A percentile compares a stretch with the other conserved stretches of the same genome.
Conservation (phyloP, 2,329 filamentous ascomycete genomes). For the Blastomyces parvus region DNA sequence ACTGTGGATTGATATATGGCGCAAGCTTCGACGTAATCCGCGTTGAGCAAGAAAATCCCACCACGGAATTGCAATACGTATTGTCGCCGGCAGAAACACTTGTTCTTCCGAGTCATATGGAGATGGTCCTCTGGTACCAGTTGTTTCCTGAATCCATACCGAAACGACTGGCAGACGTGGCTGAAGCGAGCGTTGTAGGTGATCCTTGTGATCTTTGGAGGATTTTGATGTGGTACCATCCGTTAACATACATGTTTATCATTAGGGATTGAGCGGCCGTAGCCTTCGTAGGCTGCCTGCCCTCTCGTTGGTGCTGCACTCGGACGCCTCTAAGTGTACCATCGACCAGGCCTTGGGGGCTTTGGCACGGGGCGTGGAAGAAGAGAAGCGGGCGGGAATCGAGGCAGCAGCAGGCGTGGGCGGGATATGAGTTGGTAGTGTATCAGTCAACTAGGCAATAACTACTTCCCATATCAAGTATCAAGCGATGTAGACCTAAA, state of each 20-base stretch:
- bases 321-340: slow-evolving; percentile 25
- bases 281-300: slow-evolving; percentile 35
- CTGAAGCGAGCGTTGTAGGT: slow-evolving; percentile 23
- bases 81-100: slow-evolving; percentile 18
- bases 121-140: slow-evolving; percentile 25
- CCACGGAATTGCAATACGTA: slow-evolving; percentile 24
- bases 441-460: not conserved
- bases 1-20: slow-evolving; percentile 28
- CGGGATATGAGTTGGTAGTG: not conserved
- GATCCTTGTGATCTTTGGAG: slow-evolving; percentile 10
- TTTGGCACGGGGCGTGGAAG: slow-evolving; percentile 27
- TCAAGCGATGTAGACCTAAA: not conserved
- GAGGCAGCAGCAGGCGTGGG: slow-evolving; percentile 8
- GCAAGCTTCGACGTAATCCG: slow-evolving; percentile 22
- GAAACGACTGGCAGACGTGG: slow-evolving; percentile 23
- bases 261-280: slow-evolving; percentile 34
- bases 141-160: slow-evolving; percentile 23
- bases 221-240: not conserved
- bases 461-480: not conserved
- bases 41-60: slow-evolving; percentile 19
- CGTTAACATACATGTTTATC: slow-evolving; percentile 7
- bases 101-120: slow-evolving; percentile 21
- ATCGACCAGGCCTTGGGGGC: slow-evolving; percentile 33
- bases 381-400: slow-evolving; percentile 23
- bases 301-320: slow-evolving; percentile 34